These are phyloP conservation scores for Sclerotinia nivalis DNA, from an alignment of 2,329 filamentous ascomycete genomes.

Conservation along the genomic window DNA sequence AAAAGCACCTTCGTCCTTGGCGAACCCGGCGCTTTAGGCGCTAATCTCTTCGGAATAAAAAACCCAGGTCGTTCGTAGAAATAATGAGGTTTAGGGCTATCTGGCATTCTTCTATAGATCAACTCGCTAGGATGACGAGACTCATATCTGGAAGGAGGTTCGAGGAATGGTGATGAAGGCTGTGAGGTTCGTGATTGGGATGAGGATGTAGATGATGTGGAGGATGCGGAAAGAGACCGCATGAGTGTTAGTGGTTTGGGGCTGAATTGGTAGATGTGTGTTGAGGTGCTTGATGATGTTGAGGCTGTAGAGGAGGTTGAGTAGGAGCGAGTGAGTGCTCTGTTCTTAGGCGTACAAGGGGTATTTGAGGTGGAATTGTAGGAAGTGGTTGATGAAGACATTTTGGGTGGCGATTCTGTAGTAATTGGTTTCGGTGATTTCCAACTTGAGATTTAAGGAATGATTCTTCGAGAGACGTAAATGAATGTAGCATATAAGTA, in stretches of 20 bases:
- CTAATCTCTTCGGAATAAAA: constrained; percentile 1
- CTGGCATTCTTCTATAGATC: not conserved
- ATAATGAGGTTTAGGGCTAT: constrained; percentile 12
- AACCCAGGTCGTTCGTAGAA: constrained; percentile 12
- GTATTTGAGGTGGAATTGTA: not conserved
- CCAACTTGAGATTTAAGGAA: not conserved
- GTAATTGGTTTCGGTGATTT: not conserved
- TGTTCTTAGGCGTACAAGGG: not conserved
- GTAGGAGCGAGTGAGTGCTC: not conserved
- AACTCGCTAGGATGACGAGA: not conserved
- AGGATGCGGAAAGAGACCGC: constrained; percentile 5
- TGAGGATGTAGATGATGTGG: not conserved
- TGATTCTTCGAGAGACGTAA: not conserved
- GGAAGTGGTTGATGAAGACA: not conserved
- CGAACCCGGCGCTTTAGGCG: not conserved
- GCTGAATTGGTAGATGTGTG: not conserved
- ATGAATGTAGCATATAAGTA: not conserved
- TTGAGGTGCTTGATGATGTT: not conserved
- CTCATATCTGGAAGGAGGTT: not conserved
- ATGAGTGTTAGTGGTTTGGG: not conserved
- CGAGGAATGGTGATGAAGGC: not conserved
- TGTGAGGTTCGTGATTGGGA: not conserved
- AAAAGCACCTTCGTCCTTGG: not conserved
- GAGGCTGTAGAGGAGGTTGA: not conserved
- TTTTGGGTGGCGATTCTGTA: not conserved